Base-by-base conservation (phyloP, 1,139 yeast species). In the Blastobotrys petasosporus region DNA sequence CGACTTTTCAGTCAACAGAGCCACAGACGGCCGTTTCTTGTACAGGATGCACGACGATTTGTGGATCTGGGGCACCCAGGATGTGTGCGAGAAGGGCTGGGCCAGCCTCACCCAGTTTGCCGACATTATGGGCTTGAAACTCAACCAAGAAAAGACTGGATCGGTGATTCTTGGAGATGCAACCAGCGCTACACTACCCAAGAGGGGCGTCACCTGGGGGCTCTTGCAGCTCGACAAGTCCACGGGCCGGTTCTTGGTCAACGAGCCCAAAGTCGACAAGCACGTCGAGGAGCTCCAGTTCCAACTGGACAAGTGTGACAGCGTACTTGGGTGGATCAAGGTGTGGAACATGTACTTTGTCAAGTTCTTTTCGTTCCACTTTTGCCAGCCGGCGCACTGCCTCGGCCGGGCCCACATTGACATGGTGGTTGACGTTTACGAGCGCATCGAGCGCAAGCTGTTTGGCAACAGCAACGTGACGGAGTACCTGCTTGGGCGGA, bases 31-130 rank as follows among this genome's bases (percentile, higher is more conserved):
- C 2, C 37, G 37, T 2, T 43, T 45, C 23, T 31, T 53, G 42
- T 52, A 50, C 47, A 46, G 56, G 8, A 32, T 50, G 32, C 52
- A 51, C 40, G 55, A 53, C 32, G 56, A 53, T 35, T 46, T 53
- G 34, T 53, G 56, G 56, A 33, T 52, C 12, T 53, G 55, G 55
- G 52, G 52, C n/a, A 31, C 31, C 32, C 29, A 39, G 13, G 28
- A 32, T 2, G 28, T 32, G 12, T 45, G 52, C 16, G 57, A 55
- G 25, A 38, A 15, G n/a, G 52, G 51, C 7, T 52, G 56, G 56
- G 16, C 23, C 54, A 44, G 45, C 1, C 45, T 53, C 39, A 23
- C 11, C 10, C 28, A 40, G 30, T 51, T 54, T 30, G 46, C 47
- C 12, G 16, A 35, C n/a, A 37, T 42, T 7, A 42, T 54, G 44